Base-by-base conservation (phyloP, 306 rosid species). In the Senna siamea region DNA sequence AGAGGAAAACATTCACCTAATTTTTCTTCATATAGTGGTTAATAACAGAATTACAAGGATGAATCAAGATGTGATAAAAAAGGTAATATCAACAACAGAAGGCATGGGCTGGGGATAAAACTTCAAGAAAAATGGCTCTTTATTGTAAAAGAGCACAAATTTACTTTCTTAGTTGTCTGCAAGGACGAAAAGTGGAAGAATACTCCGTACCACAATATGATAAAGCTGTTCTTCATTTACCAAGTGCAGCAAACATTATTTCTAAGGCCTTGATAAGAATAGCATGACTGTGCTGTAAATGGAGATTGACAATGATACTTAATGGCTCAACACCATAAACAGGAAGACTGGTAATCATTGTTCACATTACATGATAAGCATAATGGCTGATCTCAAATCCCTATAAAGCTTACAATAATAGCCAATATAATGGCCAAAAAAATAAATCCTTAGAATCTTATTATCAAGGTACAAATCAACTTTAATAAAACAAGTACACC, bases 401-500 rank as follows among this genome's bases (percentile, higher is more conserved):
- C 69, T 43, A 44, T 17, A 51, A 32, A 53, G 63, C 60, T 48
- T 41, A n/a, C 61, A 34, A 32, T 19, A 2, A 52, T 32, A 69
- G 38, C 30, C 30, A 12, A 79, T 14, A n/a, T n/a, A n/a, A n/a
- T n/a, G n/a, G n/a, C n/a, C n/a, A n/a, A n/a, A 19, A 37, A 9
- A 26, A 14, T 9, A 13, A 72, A 23, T 54, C 70, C 20, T 60
- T 50, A 52, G 64, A 72, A 68, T 76, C 63, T 47, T 19, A n/a
- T 56, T 14, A 66, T 26, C 20, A 70, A 50, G 54, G 38, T 44
- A 63, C 19, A 55, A 13, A 47, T 44, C 40, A 54, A 50, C 35
- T 60, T 40, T 13, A 37, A 51, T 32, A 59, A 9, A 51, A 6
- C 26, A 72, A 62, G 69, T 41, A 64, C 9, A 35, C n/a, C 47